These are phyloP conservation scores for Debaryomycetaceae sp. DNA, from an alignment of 1,139 yeast species.

Conservation along the genomic window DNA sequence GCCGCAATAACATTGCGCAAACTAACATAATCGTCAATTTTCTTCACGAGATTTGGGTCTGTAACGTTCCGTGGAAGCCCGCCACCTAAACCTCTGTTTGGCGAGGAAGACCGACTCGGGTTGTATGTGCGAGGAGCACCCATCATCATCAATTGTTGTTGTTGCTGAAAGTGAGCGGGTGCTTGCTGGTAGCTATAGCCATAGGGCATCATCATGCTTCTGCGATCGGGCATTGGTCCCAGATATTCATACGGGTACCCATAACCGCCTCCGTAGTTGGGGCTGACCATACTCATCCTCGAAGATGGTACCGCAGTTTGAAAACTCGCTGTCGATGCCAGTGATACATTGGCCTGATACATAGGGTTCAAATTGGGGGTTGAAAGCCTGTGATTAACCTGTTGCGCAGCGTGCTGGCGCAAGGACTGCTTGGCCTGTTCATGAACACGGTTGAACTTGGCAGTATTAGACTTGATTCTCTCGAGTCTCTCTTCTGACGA, in stretches of 20 bases:
- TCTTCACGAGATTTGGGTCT: constrained; percentile 19
- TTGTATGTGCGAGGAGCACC: constrained; percentile 5
- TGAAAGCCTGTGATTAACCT: constrained; percentile 4
- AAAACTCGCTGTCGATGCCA: too few relatives aligned
- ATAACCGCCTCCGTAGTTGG: too few relatives aligned
- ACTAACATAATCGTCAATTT: constrained; percentile 32
- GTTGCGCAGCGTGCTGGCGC: constrained; percentile 3
- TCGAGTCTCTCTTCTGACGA: constrained; percentile 18
- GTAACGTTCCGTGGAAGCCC: background rate
- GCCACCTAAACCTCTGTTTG: constrained; percentile 5
- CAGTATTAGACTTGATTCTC: constrained; percentile 9
- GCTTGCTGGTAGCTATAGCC: constrained; percentile 4
- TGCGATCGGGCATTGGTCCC: constrained; percentile 1
- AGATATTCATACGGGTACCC: too few relatives aligned
- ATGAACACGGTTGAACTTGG: constrained; percentile 1
- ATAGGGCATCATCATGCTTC: constrained; percentile 1
- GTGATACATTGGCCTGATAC: constrained; percentile 1
- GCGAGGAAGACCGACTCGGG: constrained; percentile 8
- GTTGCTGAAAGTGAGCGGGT: constrained; percentile 6
- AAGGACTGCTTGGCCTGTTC: background rate
- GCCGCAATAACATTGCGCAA: constrained; percentile 37
- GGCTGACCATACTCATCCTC: too few relatives aligned
- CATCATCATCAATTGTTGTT: constrained; percentile 8
- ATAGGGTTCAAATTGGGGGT: constrained; percentile 4
- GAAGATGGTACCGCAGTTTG: too few relatives aligned